Evolutionary conservation across 225 moss, liverwort and hornwort species (phyloP), one percentile per base, ranked within the genome.

Genomic region (Climacium dendroides): DNA sequence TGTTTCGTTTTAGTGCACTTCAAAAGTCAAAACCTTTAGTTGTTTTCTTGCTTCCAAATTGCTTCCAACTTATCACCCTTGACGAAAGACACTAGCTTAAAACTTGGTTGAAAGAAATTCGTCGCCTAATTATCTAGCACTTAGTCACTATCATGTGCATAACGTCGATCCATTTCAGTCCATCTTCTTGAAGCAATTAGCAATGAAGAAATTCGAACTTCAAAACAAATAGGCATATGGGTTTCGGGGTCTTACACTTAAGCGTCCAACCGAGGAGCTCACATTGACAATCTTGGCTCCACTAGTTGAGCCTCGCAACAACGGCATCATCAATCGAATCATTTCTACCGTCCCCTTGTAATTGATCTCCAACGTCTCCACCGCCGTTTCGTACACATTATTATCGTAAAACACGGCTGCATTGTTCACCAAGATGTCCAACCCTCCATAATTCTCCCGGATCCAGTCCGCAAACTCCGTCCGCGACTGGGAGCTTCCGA

Each of bases 401-500:
- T 80, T 73, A 8, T 54, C 50, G 67, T 83, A 67, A 45, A 82
- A 69, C 11, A 94, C 79, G 7, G 88, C 89, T 4, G 94, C 94
- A 85, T 95, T 95, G 93, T 95, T 94, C 69, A 95, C 94, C 85
- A 96, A 74, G 82, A 94, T 91, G 83, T 96, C 94, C 29, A 96
- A 65, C 37, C 92, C 94, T 15, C 93, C 91, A 6, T 93, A 89
- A 30, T 30, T 80, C 43, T 90, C 62, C 84, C 81, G 82, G 45
- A 96, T 79, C 95, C 92, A 96, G 34, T 87, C 16, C 30, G 64
- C 88, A 39, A 94, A 91, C n/a, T 85, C 72, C 24, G 83, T 80
- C 78, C 89, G 86, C 11, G 91, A 92, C 16, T 88, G 55, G 25
- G 90, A 30, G 41, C 83, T 88, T 23, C 75, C 60, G 25, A 95